Conservation (phyloP, 306 rosid genomes). For the Geum urbanum region DNA sequence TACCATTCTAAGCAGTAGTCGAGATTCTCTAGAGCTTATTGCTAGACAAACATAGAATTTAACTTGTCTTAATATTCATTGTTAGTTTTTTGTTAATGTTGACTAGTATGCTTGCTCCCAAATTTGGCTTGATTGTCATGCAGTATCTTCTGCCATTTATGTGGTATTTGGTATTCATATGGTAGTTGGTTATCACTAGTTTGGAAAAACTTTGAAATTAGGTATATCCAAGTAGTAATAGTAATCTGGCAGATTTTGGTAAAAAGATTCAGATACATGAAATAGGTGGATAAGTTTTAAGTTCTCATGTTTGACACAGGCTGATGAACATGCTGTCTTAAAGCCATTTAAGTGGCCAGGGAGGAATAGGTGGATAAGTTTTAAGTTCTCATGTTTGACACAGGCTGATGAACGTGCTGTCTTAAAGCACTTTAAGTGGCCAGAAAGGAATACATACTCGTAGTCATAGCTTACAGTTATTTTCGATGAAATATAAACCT, state of each 20-base stretch:
- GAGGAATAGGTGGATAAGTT: no score
- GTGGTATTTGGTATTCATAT: no score
- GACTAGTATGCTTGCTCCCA: background rate
- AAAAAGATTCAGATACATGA: constrained; percentile 2
- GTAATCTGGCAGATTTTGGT: background rate
- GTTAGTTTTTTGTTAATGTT: background rate
- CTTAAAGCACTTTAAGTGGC: no score
- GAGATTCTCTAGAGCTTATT: background rate
- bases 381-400: no score
- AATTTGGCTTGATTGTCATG: background rate
- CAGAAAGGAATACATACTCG: no score
- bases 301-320: constrained; percentile 43
- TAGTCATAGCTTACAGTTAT: no score
- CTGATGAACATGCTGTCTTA: constrained; percentile 82
- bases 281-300: background rate
- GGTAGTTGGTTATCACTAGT: background rate
- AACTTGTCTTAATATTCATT: no score
- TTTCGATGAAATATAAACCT: no score
- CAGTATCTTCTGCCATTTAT: background rate
- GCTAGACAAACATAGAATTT: background rate
- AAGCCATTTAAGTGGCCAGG: constrained; percentile 97
- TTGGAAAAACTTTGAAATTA: background rate
- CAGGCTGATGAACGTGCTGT: no score
- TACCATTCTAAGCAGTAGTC: background rate
- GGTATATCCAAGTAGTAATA: background rate